A percentile compares a stretch with the other conserved stretches of the same genome.
Conservation (phyloP, 2,329 filamentous ascomycete species). For the Pestalotiopsis sp. region DNA sequence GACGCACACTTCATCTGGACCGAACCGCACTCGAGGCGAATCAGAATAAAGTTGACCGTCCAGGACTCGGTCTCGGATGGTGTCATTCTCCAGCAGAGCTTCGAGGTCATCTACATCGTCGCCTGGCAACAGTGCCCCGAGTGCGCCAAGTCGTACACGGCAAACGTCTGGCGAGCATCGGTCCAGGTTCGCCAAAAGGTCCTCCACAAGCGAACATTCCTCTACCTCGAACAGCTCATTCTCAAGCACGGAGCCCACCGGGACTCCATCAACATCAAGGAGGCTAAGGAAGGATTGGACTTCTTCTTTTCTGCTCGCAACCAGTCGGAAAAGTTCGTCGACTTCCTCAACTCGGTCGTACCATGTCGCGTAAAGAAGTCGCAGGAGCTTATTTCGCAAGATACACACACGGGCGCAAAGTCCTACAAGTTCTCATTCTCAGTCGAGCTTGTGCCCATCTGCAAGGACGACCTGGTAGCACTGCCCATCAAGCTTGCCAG, state of each 20-base stretch:
- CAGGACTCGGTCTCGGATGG: conserved; percentile 70
- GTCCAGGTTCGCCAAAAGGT: conserved; percentile 98
- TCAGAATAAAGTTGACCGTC: conserved; percentile 95
- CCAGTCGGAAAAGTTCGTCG: conserved; percentile 88
- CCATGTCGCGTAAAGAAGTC: conserved; percentile 81
- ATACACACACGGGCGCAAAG: conserved; percentile 86
- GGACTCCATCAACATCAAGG: conserved; percentile 97
- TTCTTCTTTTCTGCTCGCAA: conserved; percentile 93
- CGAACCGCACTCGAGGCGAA: conserved; percentile 88
- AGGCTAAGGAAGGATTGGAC: conserved; percentile 92
- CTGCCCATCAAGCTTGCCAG: conserved; percentile 89
- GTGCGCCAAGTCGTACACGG: conserved; percentile 93
- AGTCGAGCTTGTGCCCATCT: conserved; percentile 87
- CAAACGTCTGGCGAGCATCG: conserved; percentile 90
- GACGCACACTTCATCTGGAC: conserved; percentile 98
- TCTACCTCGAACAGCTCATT: conserved; percentile 87
- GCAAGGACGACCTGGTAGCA: conserved; percentile 96
- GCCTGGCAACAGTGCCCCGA: conserved; percentile 93
- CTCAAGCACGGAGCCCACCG: conserved; percentile 90
- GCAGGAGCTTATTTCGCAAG: conserved; percentile 92
- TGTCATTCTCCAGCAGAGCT: conserved; percentile 82
- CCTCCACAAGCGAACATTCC: conserved; percentile 80
- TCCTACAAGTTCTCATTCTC: conserved; percentile 96
- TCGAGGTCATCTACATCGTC: conserved; percentile 92
- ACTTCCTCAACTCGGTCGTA: conserved; percentile 83